Percentiles rank a stretch among this genome's conserved stretches.
Conservation (phyloP, 75 land plant species). For the Larix kaempferi region DNA sequence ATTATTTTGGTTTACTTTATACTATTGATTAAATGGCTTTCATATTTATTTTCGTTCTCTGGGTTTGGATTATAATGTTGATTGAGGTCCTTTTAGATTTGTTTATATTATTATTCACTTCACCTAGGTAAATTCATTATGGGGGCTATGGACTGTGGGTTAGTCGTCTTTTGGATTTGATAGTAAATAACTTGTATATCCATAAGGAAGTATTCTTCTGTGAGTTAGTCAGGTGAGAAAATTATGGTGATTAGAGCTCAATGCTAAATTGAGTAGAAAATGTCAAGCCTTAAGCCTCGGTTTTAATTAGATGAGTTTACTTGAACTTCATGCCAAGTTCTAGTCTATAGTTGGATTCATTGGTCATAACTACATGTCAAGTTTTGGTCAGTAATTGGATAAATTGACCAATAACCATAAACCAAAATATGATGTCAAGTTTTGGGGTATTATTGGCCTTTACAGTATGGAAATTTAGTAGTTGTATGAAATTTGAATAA, state of each 20-base stretch:
- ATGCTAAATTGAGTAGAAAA: neutral
- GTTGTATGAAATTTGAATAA: too few relatives aligned
- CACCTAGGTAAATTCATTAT: neutral
- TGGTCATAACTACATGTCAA: neutral
- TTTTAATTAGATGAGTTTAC: too few relatives aligned
- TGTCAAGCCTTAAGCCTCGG: constrained; percentile 13
- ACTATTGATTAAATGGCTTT: neutral
- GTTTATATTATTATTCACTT: neutral
- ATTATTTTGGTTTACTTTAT: too few relatives aligned
- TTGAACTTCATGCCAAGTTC: too few relatives aligned
- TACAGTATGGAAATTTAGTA: too few relatives aligned
- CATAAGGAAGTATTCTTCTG: constrained; percentile 95
- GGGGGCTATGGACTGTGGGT: constrained; percentile 43
- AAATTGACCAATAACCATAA: neutral
- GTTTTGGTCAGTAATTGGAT: neutral
- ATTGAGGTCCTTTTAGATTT: neutral
- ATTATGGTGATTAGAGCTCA: neutral
- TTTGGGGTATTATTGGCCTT: neutral
- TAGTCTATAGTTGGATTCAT: too few relatives aligned
- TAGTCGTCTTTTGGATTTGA: constrained; percentile 90
- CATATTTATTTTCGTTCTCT: neutral
- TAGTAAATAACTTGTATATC: constrained; percentile 91
- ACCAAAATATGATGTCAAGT: neutral
- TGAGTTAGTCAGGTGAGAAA: constrained; percentile 69
- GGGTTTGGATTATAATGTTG: neutral